Conservation (phyloP, 2,329 filamentous ascomycete species). For the Fusarium dlaminii region DNA sequence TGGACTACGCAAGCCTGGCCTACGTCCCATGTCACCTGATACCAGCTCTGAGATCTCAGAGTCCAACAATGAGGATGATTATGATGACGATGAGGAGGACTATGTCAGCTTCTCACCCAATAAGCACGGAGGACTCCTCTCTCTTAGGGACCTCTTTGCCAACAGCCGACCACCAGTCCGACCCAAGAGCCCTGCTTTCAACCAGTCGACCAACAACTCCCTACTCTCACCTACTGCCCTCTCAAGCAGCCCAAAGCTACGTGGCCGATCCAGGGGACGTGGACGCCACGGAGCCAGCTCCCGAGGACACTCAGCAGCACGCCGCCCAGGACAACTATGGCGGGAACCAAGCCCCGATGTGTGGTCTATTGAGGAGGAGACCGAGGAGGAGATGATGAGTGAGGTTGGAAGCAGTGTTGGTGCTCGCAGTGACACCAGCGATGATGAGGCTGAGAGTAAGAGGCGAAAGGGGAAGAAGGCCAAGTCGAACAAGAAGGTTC, state of each 20-base stretch:
- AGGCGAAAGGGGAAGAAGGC: slow-evolving; percentile 46
- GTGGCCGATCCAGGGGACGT: slow-evolving; percentile 44
- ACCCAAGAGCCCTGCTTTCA: slow-evolving; percentile 47
- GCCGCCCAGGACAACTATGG: slow-evolving; percentile 58
- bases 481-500: slow-evolving; percentile 66
- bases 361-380: slow-evolving; percentile 69
- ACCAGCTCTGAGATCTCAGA: slow-evolving; percentile 52
- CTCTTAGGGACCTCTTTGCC: slow-evolving; percentile 55
- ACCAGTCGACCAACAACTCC: slow-evolving; percentile 44
- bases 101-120: slow-evolving; percentile 60
- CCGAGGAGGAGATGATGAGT: slow-evolving; percentile 61
- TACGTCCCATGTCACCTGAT: slow-evolving; percentile 41
- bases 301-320: slow-evolving; percentile 44
- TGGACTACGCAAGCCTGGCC: slow-evolving; percentile 56
- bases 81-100: slow-evolving; percentile 60
- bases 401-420: slow-evolving; percentile 50
- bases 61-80: slow-evolving; percentile 57
- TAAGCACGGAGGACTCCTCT: slow-evolving; percentile 51
- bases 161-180: slow-evolving; percentile 47
- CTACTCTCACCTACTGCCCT: slow-evolving; percentile 40
- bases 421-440: slow-evolving; percentile 45
- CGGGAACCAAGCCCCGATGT: slow-evolving; percentile 68
- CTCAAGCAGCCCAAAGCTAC: slow-evolving; percentile 40
- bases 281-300: slow-evolving; percentile 42
- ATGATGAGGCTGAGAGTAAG: slow-evolving; percentile 28